A percentile compares a stretch with the other conserved stretches of the same genome.
Conservation (phyloP, 2,329 filamentous ascomycete genomes). For the Biscogniauxia marginata region DNA sequence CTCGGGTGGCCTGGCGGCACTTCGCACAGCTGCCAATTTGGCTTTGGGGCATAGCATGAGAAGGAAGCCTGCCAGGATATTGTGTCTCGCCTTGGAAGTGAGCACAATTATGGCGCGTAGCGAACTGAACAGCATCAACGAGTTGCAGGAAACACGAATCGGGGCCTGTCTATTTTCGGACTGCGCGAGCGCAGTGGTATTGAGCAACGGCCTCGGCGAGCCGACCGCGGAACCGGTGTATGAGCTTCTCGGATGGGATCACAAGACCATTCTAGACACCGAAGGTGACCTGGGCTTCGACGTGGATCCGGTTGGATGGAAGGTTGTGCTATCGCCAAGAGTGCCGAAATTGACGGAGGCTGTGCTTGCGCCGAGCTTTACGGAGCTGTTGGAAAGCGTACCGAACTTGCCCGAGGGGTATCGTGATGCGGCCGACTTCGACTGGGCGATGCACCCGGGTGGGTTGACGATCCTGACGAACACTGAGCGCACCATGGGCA, state of each 20-base stretch:
- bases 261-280: constrained; percentile 60
- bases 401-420: constrained; percentile 45
- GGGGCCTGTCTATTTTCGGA: constrained; percentile 68
- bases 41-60: constrained; percentile 61
- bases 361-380: constrained; percentile 53
- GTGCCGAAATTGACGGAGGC: constrained; percentile 57
- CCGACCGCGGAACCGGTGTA: constrained; percentile 47
- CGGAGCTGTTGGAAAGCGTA: constrained; percentile 50
- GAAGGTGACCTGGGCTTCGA: constrained; percentile 65
- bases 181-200: constrained; percentile 63
- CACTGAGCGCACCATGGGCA: constrained; percentile 56
- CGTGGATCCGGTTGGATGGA: constrained; percentile 64
- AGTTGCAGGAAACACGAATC: constrained; percentile 60
- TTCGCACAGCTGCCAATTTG: constrained; percentile 65
- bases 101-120: constrained; percentile 61
- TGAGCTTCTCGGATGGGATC: constrained; percentile 64
- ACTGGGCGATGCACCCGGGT: constrained; percentile 73
- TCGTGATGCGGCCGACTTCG: constrained; percentile 55
- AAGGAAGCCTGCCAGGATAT: constrained; percentile 57
- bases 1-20: constrained; percentile 58
- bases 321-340: constrained; percentile 61
- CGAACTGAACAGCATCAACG: constrained; percentile 62
- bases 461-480: constrained; percentile 65
- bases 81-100: constrained; percentile 65
- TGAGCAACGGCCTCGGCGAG: constrained; percentile 62